Percentiles rank a stretch among this genome's conserved stretches.
Conservation (phyloP, 306 rosid species). For the Castanospermum australe region DNA sequence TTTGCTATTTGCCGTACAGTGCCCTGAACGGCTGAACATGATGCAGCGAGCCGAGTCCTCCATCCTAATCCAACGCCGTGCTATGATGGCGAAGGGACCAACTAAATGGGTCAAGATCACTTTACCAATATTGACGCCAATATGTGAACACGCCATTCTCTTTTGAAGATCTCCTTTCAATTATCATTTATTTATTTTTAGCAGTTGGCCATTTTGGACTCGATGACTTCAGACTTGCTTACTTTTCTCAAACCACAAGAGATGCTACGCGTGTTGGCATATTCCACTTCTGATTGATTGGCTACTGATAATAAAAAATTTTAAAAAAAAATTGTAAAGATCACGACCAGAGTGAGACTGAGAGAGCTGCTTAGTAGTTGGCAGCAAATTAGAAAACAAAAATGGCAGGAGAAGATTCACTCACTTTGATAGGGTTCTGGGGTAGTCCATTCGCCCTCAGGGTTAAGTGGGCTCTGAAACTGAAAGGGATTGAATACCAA, state of each 20-base stretch:
- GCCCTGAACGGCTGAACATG: neutral
- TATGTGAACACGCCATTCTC: neutral
- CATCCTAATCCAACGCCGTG: neutral
- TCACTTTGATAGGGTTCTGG: slow-evolving; percentile 46
- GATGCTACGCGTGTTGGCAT: neutral
- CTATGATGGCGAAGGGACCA: neutral
- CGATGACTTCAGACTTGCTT: neutral
- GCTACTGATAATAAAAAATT: neutral
- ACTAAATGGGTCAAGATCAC: neutral
- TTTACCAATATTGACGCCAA: neutral
- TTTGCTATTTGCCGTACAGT: no score
- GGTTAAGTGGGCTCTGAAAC: slow-evolving; percentile 45
- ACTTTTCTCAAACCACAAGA: neutral
- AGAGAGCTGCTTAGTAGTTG: neutral
- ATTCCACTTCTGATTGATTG: neutral
- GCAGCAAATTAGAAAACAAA: neutral
- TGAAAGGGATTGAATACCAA: slow-evolving; percentile 36
- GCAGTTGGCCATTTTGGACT: neutral
- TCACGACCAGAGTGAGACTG: no score
- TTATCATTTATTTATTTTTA: neutral
- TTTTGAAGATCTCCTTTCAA: no score
- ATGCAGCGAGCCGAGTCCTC: neutral
- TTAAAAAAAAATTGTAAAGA: no score
- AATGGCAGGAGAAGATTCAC: slow-evolving; percentile 42
- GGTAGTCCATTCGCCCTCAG: slow-evolving; percentile 37